phyloP scores from a whole-genome alignment of 805 yeast genomes.

The Wickerhamomyces strasburgensis region DNA sequence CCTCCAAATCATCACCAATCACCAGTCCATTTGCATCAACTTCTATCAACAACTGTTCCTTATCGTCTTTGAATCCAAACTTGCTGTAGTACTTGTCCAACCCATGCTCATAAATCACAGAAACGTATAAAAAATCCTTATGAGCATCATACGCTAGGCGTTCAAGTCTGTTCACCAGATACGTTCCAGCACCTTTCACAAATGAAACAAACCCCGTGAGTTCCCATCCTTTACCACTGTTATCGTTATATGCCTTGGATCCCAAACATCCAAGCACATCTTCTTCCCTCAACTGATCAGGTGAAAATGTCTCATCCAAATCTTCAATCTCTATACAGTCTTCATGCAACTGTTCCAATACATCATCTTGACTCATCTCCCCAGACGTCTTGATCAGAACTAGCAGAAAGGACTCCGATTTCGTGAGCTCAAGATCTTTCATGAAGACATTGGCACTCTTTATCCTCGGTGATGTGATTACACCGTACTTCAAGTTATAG shows the following conservation, averaged over 20 bases:
- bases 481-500: slow-evolving; percentile 12
- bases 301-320: slow-evolving; percentile 2
- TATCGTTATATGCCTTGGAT: slow-evolving; percentile 5
- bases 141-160: slow-evolving; percentile 1
- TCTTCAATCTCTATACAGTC: slow-evolving; percentile 2
- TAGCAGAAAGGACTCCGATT: slow-evolving; percentile 14
- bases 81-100: slow-evolving; percentile 12
- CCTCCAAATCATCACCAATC: slow-evolving; percentile 15
- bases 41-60: slow-evolving; percentile 6
- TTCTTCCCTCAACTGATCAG: background rate
- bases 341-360: background rate
- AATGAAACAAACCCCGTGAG: slow-evolving; percentile 21
- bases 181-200: slow-evolving; percentile 17
- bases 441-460: slow-evolving; percentile 13
- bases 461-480: slow-evolving; percentile 19
- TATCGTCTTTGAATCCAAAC: slow-evolving; percentile 18
- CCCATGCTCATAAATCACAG: slow-evolving; percentile 20
- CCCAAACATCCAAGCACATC: slow-evolving; percentile 19
- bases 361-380: background rate
- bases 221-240: slow-evolving; percentile 13
- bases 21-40: slow-evolving; percentile 19
- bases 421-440: slow-evolving; percentile 16
- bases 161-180: slow-evolving; percentile 6
- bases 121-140: slow-evolving; percentile 6
- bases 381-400: slow-evolving; percentile 7